A percentile compares a stretch with the other conserved stretches of the same genome.
Conservation (phyloP, 371 early-diverging fungal genomes). For the Mucor velutinosus region DNA sequence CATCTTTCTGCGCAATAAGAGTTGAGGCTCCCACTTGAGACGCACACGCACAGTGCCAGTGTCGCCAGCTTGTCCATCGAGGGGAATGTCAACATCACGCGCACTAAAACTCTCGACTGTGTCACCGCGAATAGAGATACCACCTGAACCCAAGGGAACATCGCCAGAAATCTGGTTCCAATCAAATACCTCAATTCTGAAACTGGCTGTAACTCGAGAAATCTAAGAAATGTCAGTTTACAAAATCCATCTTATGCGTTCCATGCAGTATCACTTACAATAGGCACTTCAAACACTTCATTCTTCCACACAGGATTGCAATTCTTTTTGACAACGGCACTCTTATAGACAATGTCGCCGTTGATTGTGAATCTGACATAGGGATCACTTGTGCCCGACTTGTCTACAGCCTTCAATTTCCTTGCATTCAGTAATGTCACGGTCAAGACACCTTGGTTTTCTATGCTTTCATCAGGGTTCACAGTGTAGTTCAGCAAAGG, state of each 20-base stretch:
- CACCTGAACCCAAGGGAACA: slow-evolving; percentile 59
- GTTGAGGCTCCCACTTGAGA: slow-evolving; percentile 51
- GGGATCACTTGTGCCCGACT: slow-evolving; percentile 76
- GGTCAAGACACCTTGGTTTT: slow-evolving; percentile 57
- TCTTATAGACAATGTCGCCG: slow-evolving; percentile 79
- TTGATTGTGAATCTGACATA: slow-evolving; percentile 75
- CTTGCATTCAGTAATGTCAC: slow-evolving; percentile 51
- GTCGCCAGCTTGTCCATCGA: slow-evolving; percentile 39
- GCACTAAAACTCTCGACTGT: slow-evolving; percentile 45
- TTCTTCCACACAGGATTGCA: slow-evolving; percentile 84
- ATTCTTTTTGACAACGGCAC: slow-evolving; percentile 75
- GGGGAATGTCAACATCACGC: slow-evolving; percentile 37
- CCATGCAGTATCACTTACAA: slow-evolving; percentile 36
- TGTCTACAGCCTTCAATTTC: slow-evolving; percentile 54
- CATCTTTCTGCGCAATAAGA: slow-evolving; percentile 36
- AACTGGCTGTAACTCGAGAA: slow-evolving; percentile 58
- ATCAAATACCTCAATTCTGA: slow-evolving; percentile 78
- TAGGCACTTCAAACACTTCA: slow-evolving; percentile 70
- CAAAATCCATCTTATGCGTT: background rate
- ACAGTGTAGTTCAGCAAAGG: slow-evolving; percentile 51
- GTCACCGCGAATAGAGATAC: slow-evolving; percentile 44
- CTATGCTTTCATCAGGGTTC: slow-evolving; percentile 61
- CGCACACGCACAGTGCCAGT: slow-evolving; percentile 38
- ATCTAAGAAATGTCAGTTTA: slow-evolving; percentile 19
- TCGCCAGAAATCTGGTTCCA: slow-evolving; percentile 77